These are phyloP conservation scores for Boletus patriciae DNA, from an alignment of 768 basidiomycete species.

Conservation along the genomic window DNA sequence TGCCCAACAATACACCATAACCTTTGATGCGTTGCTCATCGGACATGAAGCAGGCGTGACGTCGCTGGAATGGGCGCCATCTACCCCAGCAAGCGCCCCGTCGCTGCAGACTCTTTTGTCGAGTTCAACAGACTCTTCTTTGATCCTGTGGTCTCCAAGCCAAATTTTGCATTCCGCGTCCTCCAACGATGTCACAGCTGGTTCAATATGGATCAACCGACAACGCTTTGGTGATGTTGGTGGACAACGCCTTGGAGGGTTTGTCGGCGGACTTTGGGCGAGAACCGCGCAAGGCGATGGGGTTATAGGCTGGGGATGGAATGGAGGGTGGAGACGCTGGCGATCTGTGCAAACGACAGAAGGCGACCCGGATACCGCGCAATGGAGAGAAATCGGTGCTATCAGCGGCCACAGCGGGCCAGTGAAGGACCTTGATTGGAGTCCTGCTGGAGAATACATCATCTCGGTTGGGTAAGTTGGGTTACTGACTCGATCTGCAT, in stretches of 20 bases:
- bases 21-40: slow-evolving; percentile 89
- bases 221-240: slow-evolving; percentile 95
- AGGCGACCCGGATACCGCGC: slow-evolving; percentile 34
- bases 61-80: slow-evolving; percentile 78
- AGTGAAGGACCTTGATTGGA: slow-evolving; percentile 84
- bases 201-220: slow-evolving; percentile 83
- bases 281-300: slow-evolving; percentile 47
- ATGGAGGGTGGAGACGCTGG: slow-evolving; percentile 94
- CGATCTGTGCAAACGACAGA: slow-evolving; percentile 33
- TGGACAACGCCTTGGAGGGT: slow-evolving; percentile 87
- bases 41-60: slow-evolving; percentile 97
- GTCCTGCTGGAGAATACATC: slow-evolving; percentile 80
- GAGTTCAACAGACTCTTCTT: slow-evolving; percentile 90
- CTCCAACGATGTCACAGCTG: slow-evolving; percentile 39
- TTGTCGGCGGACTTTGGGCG: slow-evolving; percentile 89
- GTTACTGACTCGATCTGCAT: not conserved
- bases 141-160: slow-evolving; percentile 93
- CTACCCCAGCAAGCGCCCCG: slow-evolving; percentile 19
- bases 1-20: slow-evolving; percentile 64
- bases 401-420: slow-evolving; percentile 82
- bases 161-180: slow-evolving; percentile 38
- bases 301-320: slow-evolving; percentile 89
- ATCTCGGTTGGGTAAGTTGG: slow-evolving; percentile 74
- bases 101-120: slow-evolving; percentile 67
- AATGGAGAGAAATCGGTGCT: slow-evolving; percentile 78